A percentile compares a stretch with the other conserved stretches of the same genome.
Evolutionary conservation across 108 stramenopile genomes (phyloP).

Genomic region (Cyclotella cryptica): DNA sequence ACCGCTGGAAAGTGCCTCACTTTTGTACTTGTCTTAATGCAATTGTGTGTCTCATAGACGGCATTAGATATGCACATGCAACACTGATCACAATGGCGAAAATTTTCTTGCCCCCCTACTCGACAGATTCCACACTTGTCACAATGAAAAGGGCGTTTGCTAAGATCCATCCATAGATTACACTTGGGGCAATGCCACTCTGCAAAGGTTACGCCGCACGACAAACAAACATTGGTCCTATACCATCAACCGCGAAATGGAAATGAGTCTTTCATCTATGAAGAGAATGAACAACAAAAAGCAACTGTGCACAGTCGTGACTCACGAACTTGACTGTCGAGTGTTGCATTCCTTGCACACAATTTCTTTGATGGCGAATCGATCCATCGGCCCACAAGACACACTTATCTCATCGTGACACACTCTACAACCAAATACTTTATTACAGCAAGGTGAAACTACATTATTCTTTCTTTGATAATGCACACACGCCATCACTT

Average conservation of each 20-base stretch:
- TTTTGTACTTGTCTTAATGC: constrained; percentile 63
- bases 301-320: background rate
- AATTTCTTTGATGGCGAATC: constrained; percentile 74
- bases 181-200: constrained; percentile 53
- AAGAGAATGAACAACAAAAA: background rate
- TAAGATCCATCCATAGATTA: constrained; percentile 55
- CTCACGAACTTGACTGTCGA: constrained; percentile 54
- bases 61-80: constrained; percentile 53
- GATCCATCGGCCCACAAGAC: constrained; percentile 81
- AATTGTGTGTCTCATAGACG: constrained; percentile 46
- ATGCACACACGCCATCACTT: constrained; percentile 68
- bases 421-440: constrained; percentile 79
- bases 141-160: constrained; percentile 51
- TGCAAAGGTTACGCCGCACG: constrained; percentile 40
- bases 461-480: constrained; percentile 86
- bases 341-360: constrained; percentile 84
- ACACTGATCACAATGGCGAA: constrained; percentile 44
- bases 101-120: constrained; percentile 54
- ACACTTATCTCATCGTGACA: constrained; percentile 85
- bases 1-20: background rate
- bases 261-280: background rate
- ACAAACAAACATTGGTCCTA: constrained; percentile 34
- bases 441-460: constrained; percentile 81
- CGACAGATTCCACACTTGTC: constrained; percentile 58
- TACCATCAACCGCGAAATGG: background rate